Conservation (phyloP, 495 filamentous ascomycete genomes). For the Aspergillus ellipticus region DNA sequence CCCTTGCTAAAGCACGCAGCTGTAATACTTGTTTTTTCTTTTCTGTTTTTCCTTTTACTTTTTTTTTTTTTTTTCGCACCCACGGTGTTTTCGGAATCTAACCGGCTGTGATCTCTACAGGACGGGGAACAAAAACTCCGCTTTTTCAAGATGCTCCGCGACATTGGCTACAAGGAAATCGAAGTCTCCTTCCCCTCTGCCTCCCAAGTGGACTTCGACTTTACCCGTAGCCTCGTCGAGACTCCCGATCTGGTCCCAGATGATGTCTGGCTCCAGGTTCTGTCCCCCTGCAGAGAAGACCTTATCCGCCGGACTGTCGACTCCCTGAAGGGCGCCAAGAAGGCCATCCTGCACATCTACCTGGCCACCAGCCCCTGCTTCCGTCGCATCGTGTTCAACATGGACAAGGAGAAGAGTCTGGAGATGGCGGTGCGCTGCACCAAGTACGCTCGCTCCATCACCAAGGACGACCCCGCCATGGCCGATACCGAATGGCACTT, state of each 20-base stretch:
- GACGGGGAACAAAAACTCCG: constrained; percentile 90
- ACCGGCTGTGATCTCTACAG: constrained; percentile 35
- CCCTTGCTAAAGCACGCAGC: neutral
- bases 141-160: constrained; percentile 92
- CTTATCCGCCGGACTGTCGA: constrained; percentile 89
- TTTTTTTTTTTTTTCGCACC: too few species aligned
- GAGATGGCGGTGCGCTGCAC: constrained; percentile 84
- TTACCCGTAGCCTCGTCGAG: constrained; percentile 82
- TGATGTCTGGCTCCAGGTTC: constrained; percentile 94
- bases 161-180: constrained; percentile 97
- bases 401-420: constrained; percentile 76
- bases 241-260: constrained; percentile 83
- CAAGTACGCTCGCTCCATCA: constrained; percentile 81
- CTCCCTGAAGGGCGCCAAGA: constrained; percentile 84
- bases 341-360: constrained; percentile 96
- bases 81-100: neutral
- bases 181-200: constrained; percentile 95
- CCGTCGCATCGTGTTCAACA: constrained; percentile 82
- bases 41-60: too few species aligned
- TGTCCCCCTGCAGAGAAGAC: constrained; percentile 89
- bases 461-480: constrained; percentile 84
- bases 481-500: constrained; percentile 81
- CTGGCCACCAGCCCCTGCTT: constrained; percentile 93
- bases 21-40: neutral
- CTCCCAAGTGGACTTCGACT: constrained; percentile 92